These are phyloP conservation scores for Plectosphaerella sp. DNA, from an alignment of 2,329 filamentous ascomycete species.

Conservation along the genomic window DNA sequence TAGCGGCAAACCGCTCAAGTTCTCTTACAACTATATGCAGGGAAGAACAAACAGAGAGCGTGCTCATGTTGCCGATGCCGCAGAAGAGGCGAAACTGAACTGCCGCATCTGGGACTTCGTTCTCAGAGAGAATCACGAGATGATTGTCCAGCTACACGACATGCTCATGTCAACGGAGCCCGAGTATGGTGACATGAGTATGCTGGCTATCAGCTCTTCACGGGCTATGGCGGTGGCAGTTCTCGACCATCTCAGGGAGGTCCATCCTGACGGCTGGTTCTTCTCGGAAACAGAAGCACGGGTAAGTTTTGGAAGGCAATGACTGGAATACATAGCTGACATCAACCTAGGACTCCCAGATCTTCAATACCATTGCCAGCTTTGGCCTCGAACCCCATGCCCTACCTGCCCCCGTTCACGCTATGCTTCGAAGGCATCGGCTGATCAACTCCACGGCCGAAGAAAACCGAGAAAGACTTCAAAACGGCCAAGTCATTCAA, in stretches of 20 bases:
- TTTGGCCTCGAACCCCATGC: background rate
- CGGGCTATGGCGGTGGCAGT: background rate
- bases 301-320: background rate
- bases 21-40: background rate
- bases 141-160: background rate
- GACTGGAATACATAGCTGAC: no score
- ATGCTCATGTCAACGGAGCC: background rate
- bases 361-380: background rate
- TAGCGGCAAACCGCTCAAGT: background rate
- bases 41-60: background rate
- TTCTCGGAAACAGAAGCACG: background rate
- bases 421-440: background rate
- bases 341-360: background rate
- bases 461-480: background rate
- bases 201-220: background rate
- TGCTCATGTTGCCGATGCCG: background rate
- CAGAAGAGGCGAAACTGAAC: background rate
- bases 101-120: background rate
- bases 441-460: background rate
- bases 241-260: background rate
- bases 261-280: background rate
- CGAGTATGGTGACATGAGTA: background rate
- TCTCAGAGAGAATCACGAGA: background rate
- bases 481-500: background rate
- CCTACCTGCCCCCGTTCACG: background rate